Base-by-base conservation (phyloP, 495 filamentous ascomycete species). In the Penicillium silybi region DNA sequence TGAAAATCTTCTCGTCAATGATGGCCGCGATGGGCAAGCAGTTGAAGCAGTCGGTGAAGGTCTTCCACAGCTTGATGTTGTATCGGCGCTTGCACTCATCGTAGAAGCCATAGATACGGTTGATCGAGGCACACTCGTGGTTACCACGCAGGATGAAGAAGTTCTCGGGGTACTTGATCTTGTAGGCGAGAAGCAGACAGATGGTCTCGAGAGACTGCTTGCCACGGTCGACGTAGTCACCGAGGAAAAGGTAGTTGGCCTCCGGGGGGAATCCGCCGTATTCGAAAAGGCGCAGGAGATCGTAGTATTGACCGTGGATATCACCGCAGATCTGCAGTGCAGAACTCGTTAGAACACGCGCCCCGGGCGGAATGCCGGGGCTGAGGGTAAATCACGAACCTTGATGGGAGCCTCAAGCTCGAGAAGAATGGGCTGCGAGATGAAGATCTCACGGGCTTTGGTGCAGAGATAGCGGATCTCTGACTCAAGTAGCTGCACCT, bases 11-110 rank as follows among this genome's bases (percentile, higher is more conserved):
- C 81, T 98, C 93, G 67, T 98, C 93, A 63, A 98, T 98, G 71
- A 98, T 98, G 50, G 93, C 93, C n/a, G 93, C 93, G 71, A 98
- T 98, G 26, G 93, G 93, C 65, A 98, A 71, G 78, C 93, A 98
- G 80, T 98, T 98, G 83, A 98, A 98, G 83, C 93, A 98, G 65
- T 98, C 93, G 34, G 93, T 98, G 68, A 98, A 98, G 6, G 93
- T 98, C 81, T 98, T 98, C 93, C 93, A 98, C 56, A 98, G 85
- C 83, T 98, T 98, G 78, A 98, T 98, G 78, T 98, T 98, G 75
- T 98, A 98, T 53, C 93, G 81, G 56, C 93, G 85, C 80, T 98
- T 98, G 83, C 93, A 98, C 72, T 98, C 93, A 68, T 98, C 93
- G 77, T 98, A 98, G 79, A 98, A 98, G 39, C 93, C 93, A 62